Evolutionary conservation across 176 grass and related monocot species (phyloP).

Genomic region (Aegilops sharonensis): DNA sequence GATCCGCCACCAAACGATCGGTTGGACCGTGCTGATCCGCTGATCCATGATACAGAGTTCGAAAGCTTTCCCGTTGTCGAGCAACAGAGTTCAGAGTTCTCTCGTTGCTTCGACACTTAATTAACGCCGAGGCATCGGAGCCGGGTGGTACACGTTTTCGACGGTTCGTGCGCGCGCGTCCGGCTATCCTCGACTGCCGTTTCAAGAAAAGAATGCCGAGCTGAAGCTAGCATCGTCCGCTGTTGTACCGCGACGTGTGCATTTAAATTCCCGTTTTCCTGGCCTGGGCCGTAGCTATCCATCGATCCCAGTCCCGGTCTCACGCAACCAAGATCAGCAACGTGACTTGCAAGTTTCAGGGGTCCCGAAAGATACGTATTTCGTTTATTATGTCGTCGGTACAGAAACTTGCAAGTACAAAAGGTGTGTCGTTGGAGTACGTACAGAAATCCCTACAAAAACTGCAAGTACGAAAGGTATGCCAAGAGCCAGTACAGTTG

Average conservation of each 20-base stretch:
- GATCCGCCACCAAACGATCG: neutral
- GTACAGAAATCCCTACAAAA: neutral
- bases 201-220: neutral
- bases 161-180: neutral
- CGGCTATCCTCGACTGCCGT: neutral
- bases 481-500: neutral
- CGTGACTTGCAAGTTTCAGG: slow-evolving; percentile 11
- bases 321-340: neutral
- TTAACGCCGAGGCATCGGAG: neutral
- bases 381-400: neutral
- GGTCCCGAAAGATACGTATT: neutral
- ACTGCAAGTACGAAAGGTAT: neutral
- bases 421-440: neutral
- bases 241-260: neutral
- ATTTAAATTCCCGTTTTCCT: neutral
- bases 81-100: neutral
- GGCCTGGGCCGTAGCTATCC: neutral
- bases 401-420: neutral
- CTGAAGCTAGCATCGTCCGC: neutral
- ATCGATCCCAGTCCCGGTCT: too few relatives aligned
- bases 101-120: neutral
- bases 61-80: neutral
- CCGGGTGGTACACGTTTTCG: neutral
- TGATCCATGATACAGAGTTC: neutral
- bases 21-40: neutral